Conservation (phyloP, 2,329 filamentous ascomycete genomes). For the Triangularia setosa region DNA sequence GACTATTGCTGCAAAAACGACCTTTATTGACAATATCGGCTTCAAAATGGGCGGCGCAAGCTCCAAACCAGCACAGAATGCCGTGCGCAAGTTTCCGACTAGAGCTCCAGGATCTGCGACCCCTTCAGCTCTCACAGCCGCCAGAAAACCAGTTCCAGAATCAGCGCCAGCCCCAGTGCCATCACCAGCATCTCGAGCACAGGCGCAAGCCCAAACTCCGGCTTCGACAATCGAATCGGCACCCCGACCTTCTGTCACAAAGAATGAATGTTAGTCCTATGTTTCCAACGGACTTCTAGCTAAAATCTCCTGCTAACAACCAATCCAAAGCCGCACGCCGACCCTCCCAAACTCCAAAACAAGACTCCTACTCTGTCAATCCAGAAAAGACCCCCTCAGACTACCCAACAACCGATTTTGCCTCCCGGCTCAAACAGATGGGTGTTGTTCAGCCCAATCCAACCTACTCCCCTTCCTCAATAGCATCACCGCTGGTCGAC, state of each 20-base stretch:
- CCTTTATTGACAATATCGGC: not conserved
- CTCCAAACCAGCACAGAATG: conserved; percentile 24
- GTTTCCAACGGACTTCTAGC: not conserved
- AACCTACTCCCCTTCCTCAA: conserved; percentile 51
- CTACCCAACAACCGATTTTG: conserved; percentile 37
- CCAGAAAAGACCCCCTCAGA: conserved; percentile 27
- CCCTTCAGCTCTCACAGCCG: conserved; percentile 15
- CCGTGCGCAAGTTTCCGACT: conserved; percentile 28
- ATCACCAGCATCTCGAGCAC: conserved; percentile 1
- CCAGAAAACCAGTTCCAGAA: conserved; percentile 8
- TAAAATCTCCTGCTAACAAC: not conserved
- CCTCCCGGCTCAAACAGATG: conserved; percentile 50
- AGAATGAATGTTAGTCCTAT: conserved; percentile 24
- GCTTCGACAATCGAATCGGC: conserved; percentile 5
- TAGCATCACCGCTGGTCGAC: conserved; percentile 26
- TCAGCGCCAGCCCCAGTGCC: conserved; percentile 5
- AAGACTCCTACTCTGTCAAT: conserved; percentile 37
- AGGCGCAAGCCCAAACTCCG: not conserved
- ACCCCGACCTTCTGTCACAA: conserved; percentile 23
- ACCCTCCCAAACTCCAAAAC: conserved; percentile 36
- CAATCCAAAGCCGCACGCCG: not conserved
- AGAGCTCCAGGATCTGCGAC: conserved; percentile 20
- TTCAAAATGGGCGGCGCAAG: conserved; percentile 22
- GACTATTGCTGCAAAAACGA: not conserved
- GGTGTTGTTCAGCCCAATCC: conserved; percentile 53